Percentiles rank a stretch among this genome's conserved stretches.
Conservation (phyloP, 2,329 filamentous ascomycete genomes). For the Dendrostoma leiphaemia region DNA sequence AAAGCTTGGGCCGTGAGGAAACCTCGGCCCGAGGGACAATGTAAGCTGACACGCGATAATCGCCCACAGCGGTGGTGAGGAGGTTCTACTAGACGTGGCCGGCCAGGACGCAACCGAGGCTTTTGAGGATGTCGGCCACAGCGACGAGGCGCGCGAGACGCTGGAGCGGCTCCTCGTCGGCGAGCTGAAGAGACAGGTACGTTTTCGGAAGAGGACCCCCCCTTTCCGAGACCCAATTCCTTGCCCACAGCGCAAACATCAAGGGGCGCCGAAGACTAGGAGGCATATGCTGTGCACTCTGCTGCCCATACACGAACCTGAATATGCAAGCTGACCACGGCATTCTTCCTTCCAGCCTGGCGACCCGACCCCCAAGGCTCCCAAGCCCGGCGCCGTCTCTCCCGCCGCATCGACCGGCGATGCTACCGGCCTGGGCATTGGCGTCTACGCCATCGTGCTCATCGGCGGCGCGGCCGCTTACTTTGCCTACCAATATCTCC, state of each 20-base stretch:
- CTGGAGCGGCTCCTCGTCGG: constrained; percentile 75
- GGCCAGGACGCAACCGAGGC: constrained; percentile 97
- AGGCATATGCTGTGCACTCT: too few relatives aligned
- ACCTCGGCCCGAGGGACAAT: constrained; percentile 8
- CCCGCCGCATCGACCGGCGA: constrained; percentile 47
- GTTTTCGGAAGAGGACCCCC: constrained; percentile 27
- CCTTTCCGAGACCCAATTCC: background rate
- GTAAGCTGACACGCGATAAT: constrained; percentile 26
- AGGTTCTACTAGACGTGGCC: constrained; percentile 93
- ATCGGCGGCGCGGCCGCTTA: constrained; percentile 76
- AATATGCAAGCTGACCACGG: constrained; percentile 25
- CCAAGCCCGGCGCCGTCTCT: constrained; percentile 46
- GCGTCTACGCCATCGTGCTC: constrained; percentile 77
- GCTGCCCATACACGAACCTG: too few relatives aligned
- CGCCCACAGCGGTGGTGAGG: constrained; percentile 83
- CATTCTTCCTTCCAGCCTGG: constrained; percentile 55
- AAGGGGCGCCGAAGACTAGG: too few relatives aligned
- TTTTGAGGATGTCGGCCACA: constrained; percentile 99
- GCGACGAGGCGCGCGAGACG: constrained; percentile 95
- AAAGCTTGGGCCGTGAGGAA: constrained; percentile 3
- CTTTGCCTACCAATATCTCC: constrained; percentile 81
- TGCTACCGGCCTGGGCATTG: constrained; percentile 65
- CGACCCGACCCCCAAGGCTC: constrained; percentile 71
- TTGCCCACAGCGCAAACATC: too few relatives aligned
- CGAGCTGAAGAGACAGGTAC: constrained; percentile 75